These are phyloP conservation scores for Centaurea solstitialis DNA, from an alignment of 129 eudicot genomes.

Conservation along the genomic window DNA sequence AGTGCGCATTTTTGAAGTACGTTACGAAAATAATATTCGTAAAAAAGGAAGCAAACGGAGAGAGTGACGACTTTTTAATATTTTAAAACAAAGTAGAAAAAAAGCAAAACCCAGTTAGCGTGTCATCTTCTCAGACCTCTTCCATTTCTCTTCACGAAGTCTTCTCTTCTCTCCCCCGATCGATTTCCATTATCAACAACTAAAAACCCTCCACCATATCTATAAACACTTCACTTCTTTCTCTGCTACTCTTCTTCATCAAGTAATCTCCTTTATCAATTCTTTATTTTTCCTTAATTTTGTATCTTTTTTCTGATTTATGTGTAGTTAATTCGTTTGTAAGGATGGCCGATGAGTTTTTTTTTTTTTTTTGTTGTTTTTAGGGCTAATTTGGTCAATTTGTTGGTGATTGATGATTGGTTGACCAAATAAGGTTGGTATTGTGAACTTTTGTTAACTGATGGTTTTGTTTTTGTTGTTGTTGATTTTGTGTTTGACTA, in stretches of 20 bases:
- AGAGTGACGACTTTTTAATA: not conserved
- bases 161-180: conserved; percentile 28
- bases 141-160: conserved; percentile 29
- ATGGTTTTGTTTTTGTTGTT: not conserved
- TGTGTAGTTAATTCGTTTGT: not conserved
- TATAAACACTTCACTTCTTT: conserved; percentile 2
- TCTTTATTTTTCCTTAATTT: not conserved
- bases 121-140: conserved; percentile 33
- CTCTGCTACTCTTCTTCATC: conserved; percentile 2
- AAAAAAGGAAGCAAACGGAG: not conserved
- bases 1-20: not conserved
- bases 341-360: not conserved
- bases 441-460: not conserved
- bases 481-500: conserved; percentile 4
- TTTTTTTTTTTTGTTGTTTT: not conserved
- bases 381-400: conserved; percentile 21
- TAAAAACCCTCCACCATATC: conserved; percentile 18
- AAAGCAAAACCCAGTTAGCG: conserved; percentile 32
- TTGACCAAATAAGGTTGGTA: not conserved
- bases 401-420: not conserved
- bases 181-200: not conserved
- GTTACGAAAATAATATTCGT: conserved; percentile 18
- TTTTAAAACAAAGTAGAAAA: not conserved
- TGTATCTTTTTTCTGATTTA: not conserved
- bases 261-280: not conserved